Evolutionary conservation across 768 basidiomycete species (phyloP), one percentile per base, ranked within the genome.

Genomic region (Boletellus ananas): DNA sequence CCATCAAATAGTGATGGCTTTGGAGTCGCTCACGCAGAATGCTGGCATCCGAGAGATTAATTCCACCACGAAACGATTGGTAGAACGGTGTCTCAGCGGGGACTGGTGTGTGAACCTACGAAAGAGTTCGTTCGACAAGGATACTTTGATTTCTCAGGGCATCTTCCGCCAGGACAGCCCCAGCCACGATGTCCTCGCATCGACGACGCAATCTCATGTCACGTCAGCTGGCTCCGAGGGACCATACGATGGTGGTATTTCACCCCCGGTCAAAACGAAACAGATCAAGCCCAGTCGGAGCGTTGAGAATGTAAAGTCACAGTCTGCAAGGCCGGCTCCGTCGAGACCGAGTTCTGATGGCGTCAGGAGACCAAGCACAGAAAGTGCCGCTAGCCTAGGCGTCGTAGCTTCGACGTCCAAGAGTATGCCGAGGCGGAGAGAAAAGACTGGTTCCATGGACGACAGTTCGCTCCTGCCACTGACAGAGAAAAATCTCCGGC

Each of bases 61-160:
- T 50, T 73, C 90, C 2, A 97, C 94, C 1, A 98, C 94, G 1
- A 84, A 83, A 55, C 82, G 96, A 8, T 79, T 99, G 8, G 96
- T 97, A 16, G 89, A 94, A 51, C 80, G 96, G 35, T 97, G 94
- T 67, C 79, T 98, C 17, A 72, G 74, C 13, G 93, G 87, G 3
- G 84, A 87, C 8, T 96, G 94, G 94, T 89, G 88, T 73, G 79
- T 85, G 13, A 79, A 87, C 27, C 70, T 87, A 34, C 77, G 76
- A 51, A 83, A 75, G 55, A 54, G 60, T 11, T 61, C 66, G 29
- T 57, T 62, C 45, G 63, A 55, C 40, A 67, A 64, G 49, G 60
- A 62, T 16, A 47, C 45, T 34, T 58, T 66, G 49, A 52, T 63
- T 45, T 54, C 61, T n/a, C 65, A 66, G 44, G 53, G 54, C 9